Base-by-base conservation (phyloP, 805 yeast species). In the Monosporozyma servazzii region DNA sequence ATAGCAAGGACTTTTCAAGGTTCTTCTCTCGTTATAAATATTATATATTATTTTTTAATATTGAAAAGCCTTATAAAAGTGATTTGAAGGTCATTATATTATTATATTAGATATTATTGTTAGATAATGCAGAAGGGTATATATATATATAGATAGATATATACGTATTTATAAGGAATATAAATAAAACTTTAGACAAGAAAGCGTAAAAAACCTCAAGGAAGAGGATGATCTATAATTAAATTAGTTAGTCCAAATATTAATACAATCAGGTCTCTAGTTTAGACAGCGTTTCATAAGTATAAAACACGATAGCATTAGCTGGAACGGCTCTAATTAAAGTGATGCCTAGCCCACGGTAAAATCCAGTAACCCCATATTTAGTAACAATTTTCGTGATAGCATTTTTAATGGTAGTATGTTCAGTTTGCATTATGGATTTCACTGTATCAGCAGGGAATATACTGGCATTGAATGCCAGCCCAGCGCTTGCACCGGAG, bases 401-500 rank as follows among this genome's bases (percentile, higher is more conserved):
- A 6, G 77, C 65, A 39, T 69, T 73, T 0, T 89, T 84, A 11
- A 66, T 48, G 2, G 57, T 51, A n/a, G 58, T 52, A 18, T 59
- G 64, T 37, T 61, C 61, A 3, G 70, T 61, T 70, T 91, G 98
- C 71, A 89, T 82, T 48, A 86, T 80, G 3, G 91, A 83, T 69
- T 91, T 91, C 52, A 91, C 76, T 1, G 97, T 88, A 65, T 91
- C 98, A 0, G 88, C 86, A 0, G 98, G 98, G 68, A 84, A 91
- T 47, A 86, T 73, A 5, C 89, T 79, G 7, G 84, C 71, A 63
- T 91, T 89, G 68, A 88, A 90, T 18, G 82, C 75, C 5, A 89
- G 65, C 29, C 98, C 98, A 0, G 97, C 96, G 48, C 76, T 63
- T 0, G 95, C 96, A 48, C 98, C 98, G 53, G 95, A 84, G 1